Conservation (phyloP, 2,329 filamentous ascomycete genomes). For the Ophiosphaerella narmari region DNA sequence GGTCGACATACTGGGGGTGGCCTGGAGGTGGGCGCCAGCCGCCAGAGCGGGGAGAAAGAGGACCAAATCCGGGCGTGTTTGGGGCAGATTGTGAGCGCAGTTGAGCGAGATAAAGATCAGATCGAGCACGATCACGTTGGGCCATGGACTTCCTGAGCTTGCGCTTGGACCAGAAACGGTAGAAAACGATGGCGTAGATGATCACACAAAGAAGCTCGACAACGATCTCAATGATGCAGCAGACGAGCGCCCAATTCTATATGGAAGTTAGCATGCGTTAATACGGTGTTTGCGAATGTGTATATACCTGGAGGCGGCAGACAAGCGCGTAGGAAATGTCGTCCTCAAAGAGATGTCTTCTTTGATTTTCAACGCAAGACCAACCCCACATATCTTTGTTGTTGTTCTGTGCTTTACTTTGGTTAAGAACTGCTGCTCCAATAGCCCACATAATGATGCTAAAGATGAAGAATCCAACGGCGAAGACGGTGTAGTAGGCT, state of each 20-base stretch:
- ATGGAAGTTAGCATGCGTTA: constrained; percentile 14
- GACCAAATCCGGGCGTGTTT: constrained; percentile 85
- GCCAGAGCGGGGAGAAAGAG: constrained; percentile 65
- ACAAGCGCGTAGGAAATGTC: constrained; percentile 88
- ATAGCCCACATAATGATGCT: constrained; percentile 91
- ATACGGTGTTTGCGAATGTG: neutral
- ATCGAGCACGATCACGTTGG: constrained; percentile 87
- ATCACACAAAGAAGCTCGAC: constrained; percentile 88
- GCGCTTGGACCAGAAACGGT: constrained; percentile 96
- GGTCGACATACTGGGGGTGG: constrained; percentile 50
- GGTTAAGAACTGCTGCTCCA: constrained; percentile 82
- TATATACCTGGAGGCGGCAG: constrained; percentile 77
- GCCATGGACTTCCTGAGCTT: constrained; percentile 97
- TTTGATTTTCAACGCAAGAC: constrained; percentile 90
- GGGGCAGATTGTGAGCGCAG: constrained; percentile 78
- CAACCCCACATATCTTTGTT: constrained; percentile 97
- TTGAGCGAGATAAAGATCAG: constrained; percentile 84
- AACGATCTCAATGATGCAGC: constrained; percentile 95
- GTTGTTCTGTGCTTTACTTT: constrained; percentile 70
- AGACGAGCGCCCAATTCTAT: constrained; percentile 93
- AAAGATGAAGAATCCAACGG: constrained; percentile 90
- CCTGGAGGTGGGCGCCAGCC: constrained; percentile 54
- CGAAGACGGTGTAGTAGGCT: constrained; percentile 94
- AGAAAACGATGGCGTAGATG: constrained; percentile 94
- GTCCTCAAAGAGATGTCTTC: constrained; percentile 74